These are phyloP conservation scores for Pyrenopolyporus hunteri DNA, from an alignment of 495 filamentous ascomycete species.

Conservation along the genomic window DNA sequence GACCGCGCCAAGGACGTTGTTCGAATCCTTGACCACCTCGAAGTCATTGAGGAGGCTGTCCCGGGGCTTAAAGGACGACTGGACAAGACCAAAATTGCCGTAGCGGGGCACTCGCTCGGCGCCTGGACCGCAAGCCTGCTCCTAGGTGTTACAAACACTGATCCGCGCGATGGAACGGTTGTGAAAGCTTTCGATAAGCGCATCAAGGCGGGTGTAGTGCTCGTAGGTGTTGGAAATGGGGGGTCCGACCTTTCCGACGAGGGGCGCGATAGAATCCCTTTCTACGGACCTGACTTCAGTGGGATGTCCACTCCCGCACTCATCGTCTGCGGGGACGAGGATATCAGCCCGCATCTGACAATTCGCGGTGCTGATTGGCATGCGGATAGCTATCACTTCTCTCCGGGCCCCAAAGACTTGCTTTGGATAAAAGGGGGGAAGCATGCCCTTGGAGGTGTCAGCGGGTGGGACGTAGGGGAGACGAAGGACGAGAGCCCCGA, in stretches of 20 bases:
- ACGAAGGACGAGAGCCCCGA: constrained; percentile 50
- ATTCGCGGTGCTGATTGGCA: constrained; percentile 49
- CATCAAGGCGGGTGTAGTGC: constrained; percentile 49
- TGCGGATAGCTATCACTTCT: constrained; percentile 46
- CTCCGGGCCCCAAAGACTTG: constrained; percentile 48
- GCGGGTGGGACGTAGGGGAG: constrained; percentile 50
- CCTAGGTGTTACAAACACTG: constrained; percentile 45
- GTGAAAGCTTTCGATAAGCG: constrained; percentile 34
- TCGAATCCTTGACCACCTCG: constrained; percentile 47
- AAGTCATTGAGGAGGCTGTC: constrained; percentile 43
- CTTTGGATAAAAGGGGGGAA: constrained; percentile 44
- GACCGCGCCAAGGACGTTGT: constrained; percentile 47
- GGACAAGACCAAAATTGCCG: constrained; percentile 45
- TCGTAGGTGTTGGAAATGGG: constrained; percentile 44
- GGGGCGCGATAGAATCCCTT: constrained; percentile 35
- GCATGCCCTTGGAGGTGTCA: constrained; percentile 50
- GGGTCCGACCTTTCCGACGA: constrained; percentile 36
- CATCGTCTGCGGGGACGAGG: constrained; percentile 48
- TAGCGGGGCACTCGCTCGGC: constrained; percentile 52
- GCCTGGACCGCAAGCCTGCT: constrained; percentile 46
- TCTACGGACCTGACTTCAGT: constrained; percentile 46
- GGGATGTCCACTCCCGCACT: constrained; percentile 48
- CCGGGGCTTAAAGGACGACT: constrained; percentile 46
- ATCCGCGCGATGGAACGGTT: constrained; percentile 36
- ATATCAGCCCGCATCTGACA: constrained; percentile 46